Evolutionary conservation across 75 land plant genomes (phyloP), one percentile per base, ranked within the genome.

Genomic region (Larix kaempferi): DNA sequence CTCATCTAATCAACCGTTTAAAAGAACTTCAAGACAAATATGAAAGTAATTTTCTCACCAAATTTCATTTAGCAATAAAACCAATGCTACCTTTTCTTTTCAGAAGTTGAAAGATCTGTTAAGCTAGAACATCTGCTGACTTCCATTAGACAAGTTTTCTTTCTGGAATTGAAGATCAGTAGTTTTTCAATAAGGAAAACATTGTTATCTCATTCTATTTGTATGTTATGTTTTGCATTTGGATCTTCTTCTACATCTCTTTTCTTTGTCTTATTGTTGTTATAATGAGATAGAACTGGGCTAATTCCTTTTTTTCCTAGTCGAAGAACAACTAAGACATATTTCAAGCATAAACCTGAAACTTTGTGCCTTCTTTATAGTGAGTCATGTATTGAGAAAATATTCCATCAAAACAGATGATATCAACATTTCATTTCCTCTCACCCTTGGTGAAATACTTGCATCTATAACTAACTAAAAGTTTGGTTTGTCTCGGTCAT

Each of bases 1-100:
- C 91, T 37, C 85, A 97, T 65, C 77, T 97, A 44, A 88, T 92
- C 73, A 75, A 81, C 41, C 85, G 94, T 35, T 90, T 97, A 22
- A 77, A 41, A 44, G 82, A 87, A 15, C 88, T 97, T 54, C 81
- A 90, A 76, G 89, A 88, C 22, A 97, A 97, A 78, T 80, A 94
- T 84, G 89, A 93, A 77, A 78, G 98, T 93, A 85, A 82, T 55
- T 62, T 78, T 35, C 66, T 35, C 33, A 21, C 37, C 25, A 41
- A 56, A 49, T 76, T 57, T 56, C 26, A 58, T 71, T 49, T 16
- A 55, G 49, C 52, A 55, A 44, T 55, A 5, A 17, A 41, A 37
- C 33, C 7, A 25, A 64, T 76, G 29, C 52, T 14, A 2, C 41
- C 26, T 21, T 19, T 35, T 67, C n/a, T 33, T 39, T 67, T 39